Base-by-base conservation (phyloP, 1,284 basidiomycete genomes). In the Puccinia sorghi region DNA sequence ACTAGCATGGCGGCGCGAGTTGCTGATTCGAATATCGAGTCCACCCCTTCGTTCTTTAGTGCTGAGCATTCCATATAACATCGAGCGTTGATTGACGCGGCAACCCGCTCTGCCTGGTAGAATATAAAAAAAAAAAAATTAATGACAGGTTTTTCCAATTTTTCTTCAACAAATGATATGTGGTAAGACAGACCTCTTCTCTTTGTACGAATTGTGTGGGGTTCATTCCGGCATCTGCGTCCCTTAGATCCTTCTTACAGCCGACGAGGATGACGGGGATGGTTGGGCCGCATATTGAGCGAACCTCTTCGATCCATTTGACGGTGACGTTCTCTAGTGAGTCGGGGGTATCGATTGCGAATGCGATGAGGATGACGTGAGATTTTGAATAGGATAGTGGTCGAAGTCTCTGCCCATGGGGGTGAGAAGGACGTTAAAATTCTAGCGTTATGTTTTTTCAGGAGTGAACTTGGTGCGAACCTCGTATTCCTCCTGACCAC, bases 261-360 rank as follows among this genome's bases (percentile, higher is more conserved):
- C 86, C 86, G 5, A 88, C 86, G 25, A 88, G 84, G 15, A 88
- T 83, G n/a, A 88, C 86, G 0, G 87, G 87, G 59, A 88, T 86
- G n/a, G 83, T 81, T 46, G 82, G 82, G 0, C 94, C 94, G 84
- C 94, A 97, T 83, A 96, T 94, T 37, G 88, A 90, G 81, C 94
- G 90, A 5, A 97, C 94, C 87, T 97, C 94, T 85, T 95, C 93
- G 85, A 95, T 97, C 96, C 96, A 98, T 92, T 98, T 97, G 81
- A 91, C 90, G 22, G 90, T 89, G 22, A 98, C 95, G 86, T 98
- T 98, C 82, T 98, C 96, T 80, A 98, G 87, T 69, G 93, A 96
- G 86, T 98, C 96, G 39, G 94, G 94, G 25, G 94, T 94, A 86
- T 98, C 96, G 84, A 99, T 91, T 63, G 93, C 89, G 84, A 96